Evolutionary conservation across 306 rosid species (phyloP).

Genomic region (Medicago arabica): DNA sequence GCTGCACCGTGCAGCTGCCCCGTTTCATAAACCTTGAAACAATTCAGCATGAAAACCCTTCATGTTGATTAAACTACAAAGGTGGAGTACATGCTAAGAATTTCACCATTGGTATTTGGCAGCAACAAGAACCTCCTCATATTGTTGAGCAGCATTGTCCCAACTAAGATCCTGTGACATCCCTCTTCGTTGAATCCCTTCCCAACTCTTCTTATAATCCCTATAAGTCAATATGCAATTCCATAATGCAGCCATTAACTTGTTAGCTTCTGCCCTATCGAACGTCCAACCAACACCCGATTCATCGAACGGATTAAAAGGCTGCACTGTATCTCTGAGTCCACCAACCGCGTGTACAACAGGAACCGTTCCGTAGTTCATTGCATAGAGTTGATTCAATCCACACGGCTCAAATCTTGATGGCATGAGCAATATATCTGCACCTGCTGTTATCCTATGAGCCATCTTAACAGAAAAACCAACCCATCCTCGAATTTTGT

Average conservation of each 20-base stretch:
- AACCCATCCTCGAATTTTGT: conserved; percentile 84
- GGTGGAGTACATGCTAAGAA: conserved; percentile 22
- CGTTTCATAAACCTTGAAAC: conserved; percentile 29
- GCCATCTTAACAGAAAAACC: conserved; percentile 89
- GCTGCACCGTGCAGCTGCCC: no score
- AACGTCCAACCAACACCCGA: conserved; percentile 93
- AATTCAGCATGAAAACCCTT: conserved; percentile 10
- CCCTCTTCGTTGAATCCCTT: conserved; percentile 92
- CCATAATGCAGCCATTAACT: conserved; percentile 71
- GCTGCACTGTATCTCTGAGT: conserved; percentile 78
- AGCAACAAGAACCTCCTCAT: conserved; percentile 90
- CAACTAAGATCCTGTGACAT: conserved; percentile 90
- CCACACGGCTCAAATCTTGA: conserved; percentile 99
- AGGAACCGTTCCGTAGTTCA: conserved; percentile 90
- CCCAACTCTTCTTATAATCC: conserved; percentile 88
- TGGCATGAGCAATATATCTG: conserved; percentile 91
- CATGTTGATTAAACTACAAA: neutral
- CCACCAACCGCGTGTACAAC: conserved; percentile 98
- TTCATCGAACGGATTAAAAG: conserved; percentile 76
- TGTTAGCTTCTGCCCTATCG: conserved; percentile 72
- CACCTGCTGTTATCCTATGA: conserved; percentile 93
- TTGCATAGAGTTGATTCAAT: conserved; percentile 91
- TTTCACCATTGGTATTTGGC: conserved; percentile 87
- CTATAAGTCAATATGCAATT: conserved; percentile 76
- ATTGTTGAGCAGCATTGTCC: conserved; percentile 88